phyloP scores from a whole-genome alignment of 2,329 filamentous ascomycete species.

The Fusarium sp. region DNA sequence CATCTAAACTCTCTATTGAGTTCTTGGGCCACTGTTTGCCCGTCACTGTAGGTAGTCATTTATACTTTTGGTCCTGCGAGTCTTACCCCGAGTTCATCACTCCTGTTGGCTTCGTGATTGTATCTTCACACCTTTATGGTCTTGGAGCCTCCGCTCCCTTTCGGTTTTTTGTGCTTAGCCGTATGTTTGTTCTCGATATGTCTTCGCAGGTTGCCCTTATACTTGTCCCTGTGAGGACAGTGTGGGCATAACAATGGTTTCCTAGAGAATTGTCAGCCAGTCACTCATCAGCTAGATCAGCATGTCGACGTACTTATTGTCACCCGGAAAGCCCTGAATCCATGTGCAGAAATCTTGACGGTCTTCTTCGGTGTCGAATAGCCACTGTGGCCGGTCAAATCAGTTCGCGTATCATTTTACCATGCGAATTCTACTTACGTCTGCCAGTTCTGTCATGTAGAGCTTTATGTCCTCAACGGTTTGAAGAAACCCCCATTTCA shows the following conservation, averaged over 20 bases:
- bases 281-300: too few species aligned
- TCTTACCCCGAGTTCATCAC: not conserved
- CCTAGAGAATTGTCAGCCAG: not conserved
- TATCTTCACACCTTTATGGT: not conserved
- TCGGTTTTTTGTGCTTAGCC: too few species aligned
- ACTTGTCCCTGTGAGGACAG: not conserved
- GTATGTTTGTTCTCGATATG: not conserved
- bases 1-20: not conserved
- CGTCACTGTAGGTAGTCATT: not conserved
- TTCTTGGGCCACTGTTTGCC: not conserved
- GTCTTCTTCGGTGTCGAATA: not conserved
- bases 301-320: fast-evolving
- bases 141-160: too few species aligned
- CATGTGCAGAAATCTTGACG: not conserved
- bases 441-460: constrained; percentile 13
- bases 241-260: not conserved
- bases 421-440: too few species aligned
- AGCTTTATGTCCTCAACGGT: not conserved
- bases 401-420: too few species aligned
- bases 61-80: not conserved
- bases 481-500: constrained; percentile 21
- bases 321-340: not conserved
- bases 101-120: not conserved
- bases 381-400: not conserved
- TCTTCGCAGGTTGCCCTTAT: not conserved